These are phyloP conservation scores for Monosporascus sp. DNA, from an alignment of 2,329 filamentous ascomycete species.

Conservation along the genomic window DNA sequence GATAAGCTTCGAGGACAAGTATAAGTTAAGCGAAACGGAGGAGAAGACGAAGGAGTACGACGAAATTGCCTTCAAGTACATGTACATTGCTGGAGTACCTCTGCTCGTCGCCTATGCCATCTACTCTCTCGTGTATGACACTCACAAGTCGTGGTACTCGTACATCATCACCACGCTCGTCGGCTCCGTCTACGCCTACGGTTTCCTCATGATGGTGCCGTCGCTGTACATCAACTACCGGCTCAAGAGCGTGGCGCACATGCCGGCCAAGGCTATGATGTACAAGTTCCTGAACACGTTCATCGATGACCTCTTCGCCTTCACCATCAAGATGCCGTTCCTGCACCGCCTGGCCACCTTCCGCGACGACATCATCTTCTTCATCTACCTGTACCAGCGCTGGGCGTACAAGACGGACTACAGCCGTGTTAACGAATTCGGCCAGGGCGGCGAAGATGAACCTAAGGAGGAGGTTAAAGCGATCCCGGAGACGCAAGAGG, in stretches of 20 bases:
- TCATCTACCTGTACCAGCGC: constrained; percentile 91
- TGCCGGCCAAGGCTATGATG: constrained; percentile 93
- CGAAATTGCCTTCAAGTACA: constrained; percentile 93
- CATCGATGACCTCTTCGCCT: constrained; percentile 97
- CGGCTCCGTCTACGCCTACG: constrained; percentile 94
- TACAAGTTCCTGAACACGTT: constrained; percentile 99
- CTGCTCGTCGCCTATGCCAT: constrained; percentile 81
- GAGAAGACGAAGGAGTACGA: constrained; percentile 99
- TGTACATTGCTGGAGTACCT: constrained; percentile 88
- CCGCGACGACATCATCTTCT: constrained; percentile 96
- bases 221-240: constrained; percentile 98
- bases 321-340: constrained; percentile 98
- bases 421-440: constrained; percentile 92
- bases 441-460: constrained; percentile 93
- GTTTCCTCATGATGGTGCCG: constrained; percentile 99
- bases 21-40: constrained; percentile 90
- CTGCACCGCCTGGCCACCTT: constrained; percentile 89
- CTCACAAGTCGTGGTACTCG: constrained; percentile 97
- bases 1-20: constrained; percentile 90
- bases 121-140: constrained; percentile 89
- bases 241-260: constrained; percentile 90
- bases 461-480: constrained; percentile 39
- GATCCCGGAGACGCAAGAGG: constrained; percentile 24
- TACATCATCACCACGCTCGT: constrained; percentile 94
- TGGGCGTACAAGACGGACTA: constrained; percentile 92